Evolutionary conservation across 1,284 basidiomycete species (phyloP).

Genomic region (Mixia osmundae): DNA sequence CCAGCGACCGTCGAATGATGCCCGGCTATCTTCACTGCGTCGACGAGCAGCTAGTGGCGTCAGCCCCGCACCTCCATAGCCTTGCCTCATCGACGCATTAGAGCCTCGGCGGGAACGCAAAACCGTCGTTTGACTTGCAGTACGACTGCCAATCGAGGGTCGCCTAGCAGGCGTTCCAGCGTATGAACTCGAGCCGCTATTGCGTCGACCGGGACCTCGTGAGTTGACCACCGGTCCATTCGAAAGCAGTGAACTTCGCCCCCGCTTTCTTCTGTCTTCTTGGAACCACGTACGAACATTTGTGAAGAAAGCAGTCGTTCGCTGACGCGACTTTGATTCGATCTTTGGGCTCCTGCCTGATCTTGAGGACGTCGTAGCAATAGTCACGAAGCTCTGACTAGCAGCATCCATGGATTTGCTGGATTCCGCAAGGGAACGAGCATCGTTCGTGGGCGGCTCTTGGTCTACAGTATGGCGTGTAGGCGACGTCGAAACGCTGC

Average conservation of each 20-base stretch:
- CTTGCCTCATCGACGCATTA: constrained; percentile 11
- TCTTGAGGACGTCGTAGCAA: constrained; percentile 1
- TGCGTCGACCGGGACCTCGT: constrained; percentile 3
- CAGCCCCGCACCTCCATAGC: background rate
- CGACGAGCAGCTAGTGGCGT: constrained; percentile 12
- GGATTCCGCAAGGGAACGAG: background rate
- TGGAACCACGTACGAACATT: constrained; percentile 27
- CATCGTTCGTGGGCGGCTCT: background rate
- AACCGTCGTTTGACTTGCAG: constrained; percentile 24
- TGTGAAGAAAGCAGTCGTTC: constrained; percentile 22
- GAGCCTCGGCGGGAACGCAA: constrained; percentile 20
- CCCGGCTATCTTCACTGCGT: constrained; percentile 19
- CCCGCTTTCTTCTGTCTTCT: constrained; percentile 24
- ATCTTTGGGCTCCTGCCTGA: background rate
- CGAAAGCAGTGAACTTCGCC: constrained; percentile 9
- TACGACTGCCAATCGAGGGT: constrained; percentile 11
- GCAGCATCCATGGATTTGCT: background rate
- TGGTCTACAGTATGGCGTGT: background rate
- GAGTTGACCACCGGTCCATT: constrained; percentile 9
- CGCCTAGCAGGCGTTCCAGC: constrained; percentile 9
- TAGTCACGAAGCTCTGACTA: background rate
- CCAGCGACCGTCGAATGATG: constrained; percentile 18
- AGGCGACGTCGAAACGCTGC: too few relatives aligned
- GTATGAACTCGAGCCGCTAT: constrained; percentile 6
- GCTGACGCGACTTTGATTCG: background rate